phyloP scores from a whole-genome alignment of 495 filamentous ascomycete species.

The Symbiotaphrina buchneri region DNA sequence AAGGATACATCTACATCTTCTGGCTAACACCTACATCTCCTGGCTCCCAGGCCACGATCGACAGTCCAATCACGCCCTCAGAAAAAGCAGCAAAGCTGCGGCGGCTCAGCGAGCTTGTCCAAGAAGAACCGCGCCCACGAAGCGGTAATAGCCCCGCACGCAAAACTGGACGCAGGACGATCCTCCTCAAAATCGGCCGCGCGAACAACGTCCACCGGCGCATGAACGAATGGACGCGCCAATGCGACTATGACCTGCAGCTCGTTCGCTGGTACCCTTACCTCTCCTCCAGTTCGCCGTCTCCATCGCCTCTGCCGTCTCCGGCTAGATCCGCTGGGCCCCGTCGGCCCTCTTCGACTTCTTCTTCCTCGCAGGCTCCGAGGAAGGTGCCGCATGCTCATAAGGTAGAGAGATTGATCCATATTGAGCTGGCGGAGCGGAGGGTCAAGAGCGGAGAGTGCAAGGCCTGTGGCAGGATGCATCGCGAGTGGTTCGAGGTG shows the following conservation, averaged over 20 bases:
- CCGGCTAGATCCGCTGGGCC: conserved; percentile 8
- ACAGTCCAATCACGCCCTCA: too few species aligned
- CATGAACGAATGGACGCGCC: conserved; percentile 76
- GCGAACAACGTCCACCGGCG: conserved; percentile 78
- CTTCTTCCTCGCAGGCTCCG: conserved; percentile 6
- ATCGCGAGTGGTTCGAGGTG: conserved; percentile 93
- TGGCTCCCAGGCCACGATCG: too few species aligned
- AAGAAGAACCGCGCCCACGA: too few species aligned
- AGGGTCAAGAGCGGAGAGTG: conserved; percentile 42
- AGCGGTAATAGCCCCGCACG: too few species aligned
- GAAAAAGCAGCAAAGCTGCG: too few species aligned
- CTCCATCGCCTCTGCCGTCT: conserved; percentile 10
- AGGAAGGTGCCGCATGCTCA: conserved; percentile 69
- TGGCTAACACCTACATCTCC: conserved; percentile 62
- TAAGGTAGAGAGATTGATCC: conserved; percentile 77
- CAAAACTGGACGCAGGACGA: too few species aligned
- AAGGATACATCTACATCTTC: conserved; percentile 97
- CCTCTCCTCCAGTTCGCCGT: conserved; percentile 26
- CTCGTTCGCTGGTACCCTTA: conserved; percentile 88
- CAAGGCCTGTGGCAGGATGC: conserved; percentile 59
- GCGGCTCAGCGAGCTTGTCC: too few species aligned
- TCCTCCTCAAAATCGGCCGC: conserved; percentile 83
- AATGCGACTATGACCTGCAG: conserved; percentile 73
- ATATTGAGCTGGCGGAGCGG: conserved; percentile 59
- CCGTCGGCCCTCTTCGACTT: conserved; percentile 5